phyloP scores from a whole-genome alignment of 371 early-diverging fungal species.

The Mucor piriformis region DNA sequence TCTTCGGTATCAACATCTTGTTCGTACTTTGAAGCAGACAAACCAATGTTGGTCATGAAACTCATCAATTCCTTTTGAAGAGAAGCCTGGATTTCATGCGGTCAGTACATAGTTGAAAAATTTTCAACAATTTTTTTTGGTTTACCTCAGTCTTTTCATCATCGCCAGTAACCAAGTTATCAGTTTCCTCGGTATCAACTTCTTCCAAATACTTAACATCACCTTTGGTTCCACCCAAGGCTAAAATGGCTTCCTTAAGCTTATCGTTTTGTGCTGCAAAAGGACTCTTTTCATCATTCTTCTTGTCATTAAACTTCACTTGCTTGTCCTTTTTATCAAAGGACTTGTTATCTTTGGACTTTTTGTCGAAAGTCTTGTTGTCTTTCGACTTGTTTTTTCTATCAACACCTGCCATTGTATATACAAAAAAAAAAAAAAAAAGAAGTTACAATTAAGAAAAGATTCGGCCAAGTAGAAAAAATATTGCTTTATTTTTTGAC shows the following conservation, averaged over 20 bases:
- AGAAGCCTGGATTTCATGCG: slow-evolving; percentile 17
- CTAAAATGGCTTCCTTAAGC: slow-evolving; percentile 34
- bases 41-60: slow-evolving; percentile 42
- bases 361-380: slow-evolving; percentile 5
- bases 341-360: slow-evolving; percentile 4
- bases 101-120: not conserved
- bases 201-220: slow-evolving; percentile 40
- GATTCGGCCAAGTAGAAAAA: not conserved
- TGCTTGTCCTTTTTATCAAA: slow-evolving; percentile 5
- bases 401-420: slow-evolving; percentile 14
- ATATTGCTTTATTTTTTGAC: not conserved
- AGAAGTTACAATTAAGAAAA: not conserved
- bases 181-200: slow-evolving; percentile 30
- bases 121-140: not conserved
- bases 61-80: slow-evolving; percentile 36
- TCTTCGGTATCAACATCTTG: slow-evolving; percentile 31
- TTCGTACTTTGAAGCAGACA: slow-evolving; percentile 32
- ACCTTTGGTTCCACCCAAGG: slow-evolving; percentile 46
- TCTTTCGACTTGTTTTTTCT: slow-evolving; percentile 21
- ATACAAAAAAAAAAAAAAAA: not conserved
- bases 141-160: slow-evolving; percentile 17
- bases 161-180: slow-evolving; percentile 27
- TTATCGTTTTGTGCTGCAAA: slow-evolving; percentile 13
- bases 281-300: not conserved
- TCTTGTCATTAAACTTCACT: slow-evolving; percentile 8